Evolutionary conservation across 176 grass and related monocot species (phyloP).

Genomic region (Lolium rigidum): DNA sequence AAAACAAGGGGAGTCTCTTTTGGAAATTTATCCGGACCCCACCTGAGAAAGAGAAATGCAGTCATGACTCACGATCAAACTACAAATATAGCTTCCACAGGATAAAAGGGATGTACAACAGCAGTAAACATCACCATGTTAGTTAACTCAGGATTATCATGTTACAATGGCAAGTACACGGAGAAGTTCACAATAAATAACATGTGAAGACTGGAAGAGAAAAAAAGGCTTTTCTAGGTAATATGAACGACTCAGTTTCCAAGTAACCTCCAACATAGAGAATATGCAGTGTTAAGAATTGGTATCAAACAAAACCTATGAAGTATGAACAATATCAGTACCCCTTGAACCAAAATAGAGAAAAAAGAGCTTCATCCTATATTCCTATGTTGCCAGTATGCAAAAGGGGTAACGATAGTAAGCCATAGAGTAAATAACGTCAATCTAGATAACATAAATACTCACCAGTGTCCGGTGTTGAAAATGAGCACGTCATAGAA

Average conservation of each 20-base stretch:
- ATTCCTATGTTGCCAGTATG: too few relatives aligned
- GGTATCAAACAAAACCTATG: not conserved
- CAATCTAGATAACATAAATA: not conserved
- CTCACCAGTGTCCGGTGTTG: slow-evolving; percentile 97
- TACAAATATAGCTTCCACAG: not conserved
- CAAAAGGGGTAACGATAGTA: not conserved
- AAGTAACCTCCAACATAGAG: not conserved
- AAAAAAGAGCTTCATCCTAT: not conserved
- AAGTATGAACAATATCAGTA: not conserved
- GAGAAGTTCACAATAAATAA: not conserved
- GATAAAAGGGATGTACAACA: not conserved
- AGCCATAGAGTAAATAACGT: not conserved
- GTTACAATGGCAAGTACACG: not conserved
- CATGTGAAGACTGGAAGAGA: not conserved
- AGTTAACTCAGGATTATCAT: not conserved
- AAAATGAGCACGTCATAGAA: slow-evolving; percentile 95
- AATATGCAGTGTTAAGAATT: not conserved
- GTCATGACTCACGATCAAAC: not conserved
- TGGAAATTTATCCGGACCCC: slow-evolving; percentile 88
- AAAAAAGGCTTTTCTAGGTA: not conserved
- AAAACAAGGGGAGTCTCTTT: slow-evolving; percentile 85
- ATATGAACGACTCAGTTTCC: not conserved
- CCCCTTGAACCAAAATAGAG: not conserved
- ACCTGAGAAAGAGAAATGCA: slow-evolving; percentile 52
- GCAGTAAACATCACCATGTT: not conserved